A percentile compares a stretch with the other conserved stretches of the same genome.
phyloP scores from a whole-genome alignment of 2,329 filamentous ascomycete species.

The Fusarium sp. region DNA sequence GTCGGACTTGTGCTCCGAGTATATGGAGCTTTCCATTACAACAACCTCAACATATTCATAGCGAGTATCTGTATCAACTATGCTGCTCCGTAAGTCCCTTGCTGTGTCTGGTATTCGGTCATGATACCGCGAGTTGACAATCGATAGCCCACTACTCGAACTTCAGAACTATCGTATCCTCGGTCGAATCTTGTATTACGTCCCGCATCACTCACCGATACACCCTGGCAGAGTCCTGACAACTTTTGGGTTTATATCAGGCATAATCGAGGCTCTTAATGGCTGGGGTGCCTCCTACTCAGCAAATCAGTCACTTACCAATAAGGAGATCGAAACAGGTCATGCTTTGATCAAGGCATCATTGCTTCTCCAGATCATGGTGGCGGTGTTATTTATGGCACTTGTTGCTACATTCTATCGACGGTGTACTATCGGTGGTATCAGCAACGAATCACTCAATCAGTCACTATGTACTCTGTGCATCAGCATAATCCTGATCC shows the following conservation, averaged over 20 bases:
- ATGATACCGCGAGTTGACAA: not conserved
- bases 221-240: slow-evolving; percentile 61
- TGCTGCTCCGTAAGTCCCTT: slow-evolving; percentile 51
- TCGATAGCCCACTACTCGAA: slow-evolving; percentile 66
- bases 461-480: slow-evolving; percentile 64
- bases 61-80: slow-evolving; percentile 54
- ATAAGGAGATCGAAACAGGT: slow-evolving; percentile 57
- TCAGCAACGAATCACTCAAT: slow-evolving; percentile 52
- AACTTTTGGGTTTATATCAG: slow-evolving; percentile 62
- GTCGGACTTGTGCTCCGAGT: slow-evolving; percentile 65
- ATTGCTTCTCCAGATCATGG: slow-evolving; percentile 67
- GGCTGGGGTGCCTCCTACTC: slow-evolving; percentile 63
- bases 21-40: slow-evolving; percentile 52
- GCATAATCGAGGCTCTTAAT: slow-evolving; percentile 62
- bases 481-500: slow-evolving; percentile 62
- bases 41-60: slow-evolving; percentile 52
- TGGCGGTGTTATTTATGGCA: slow-evolving; percentile 63
- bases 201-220: slow-evolving; percentile 69
- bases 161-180: slow-evolving; percentile 73
- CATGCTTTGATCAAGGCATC: slow-evolving; percentile 64
- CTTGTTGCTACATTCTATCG: slow-evolving; percentile 65
- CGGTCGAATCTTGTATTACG: slow-evolving; percentile 67
- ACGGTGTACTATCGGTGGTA: slow-evolving; percentile 56
- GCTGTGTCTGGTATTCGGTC: not conserved
- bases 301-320: slow-evolving; percentile 60